Percentiles rank a stretch among this genome's conserved stretches.
phyloP scores from a whole-genome alignment of 2,329 filamentous ascomycete species.

The Phialocephala sp. region DNA sequence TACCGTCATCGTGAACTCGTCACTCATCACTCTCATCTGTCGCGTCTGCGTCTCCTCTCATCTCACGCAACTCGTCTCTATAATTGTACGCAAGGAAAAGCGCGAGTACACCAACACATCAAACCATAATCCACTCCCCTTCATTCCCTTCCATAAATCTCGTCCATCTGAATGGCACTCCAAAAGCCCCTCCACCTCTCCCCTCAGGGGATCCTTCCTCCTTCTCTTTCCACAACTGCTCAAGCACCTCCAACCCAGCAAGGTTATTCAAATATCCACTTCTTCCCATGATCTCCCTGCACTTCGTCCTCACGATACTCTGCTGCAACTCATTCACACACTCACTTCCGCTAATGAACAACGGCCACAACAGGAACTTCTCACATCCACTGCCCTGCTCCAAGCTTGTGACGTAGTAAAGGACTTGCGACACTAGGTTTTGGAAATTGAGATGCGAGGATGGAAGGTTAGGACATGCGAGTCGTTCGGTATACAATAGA shows the following conservation, averaged over 20 bases:
- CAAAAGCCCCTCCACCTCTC: slow-evolving; percentile 24
- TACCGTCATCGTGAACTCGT: neutral
- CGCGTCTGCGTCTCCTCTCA: neutral
- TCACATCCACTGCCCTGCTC: slow-evolving; percentile 74
- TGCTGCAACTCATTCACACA: slow-evolving; percentile 83
- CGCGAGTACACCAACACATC: slow-evolving; percentile 33
- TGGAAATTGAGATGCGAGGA: slow-evolving; percentile 81
- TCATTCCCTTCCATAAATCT: slow-evolving; percentile 49
- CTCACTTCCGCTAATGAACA: slow-evolving; percentile 90
- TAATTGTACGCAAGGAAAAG: neutral
- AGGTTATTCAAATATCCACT: slow-evolving; percentile 95
- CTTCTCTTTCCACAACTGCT: slow-evolving; percentile 73
- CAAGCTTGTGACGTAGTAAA: slow-evolving; percentile 83
- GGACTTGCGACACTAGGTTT: slow-evolving; percentile 78
- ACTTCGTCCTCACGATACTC: slow-evolving; percentile 77
- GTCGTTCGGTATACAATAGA: slow-evolving; percentile 85
- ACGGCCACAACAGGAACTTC: slow-evolving; percentile 91
- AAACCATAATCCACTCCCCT: slow-evolving; percentile 73
- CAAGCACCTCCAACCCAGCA: slow-evolving; percentile 81
- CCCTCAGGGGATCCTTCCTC: slow-evolving; percentile 26
- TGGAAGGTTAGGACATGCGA: slow-evolving; percentile 77
- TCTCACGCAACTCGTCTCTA: neutral
- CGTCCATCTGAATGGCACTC: slow-evolving; percentile 41
- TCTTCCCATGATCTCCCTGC: slow-evolving; percentile 83
- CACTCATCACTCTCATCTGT: neutral